Evolutionary conservation across 345 rosid species (phyloP).

Genomic region (Lepidium aucheri): DNA sequence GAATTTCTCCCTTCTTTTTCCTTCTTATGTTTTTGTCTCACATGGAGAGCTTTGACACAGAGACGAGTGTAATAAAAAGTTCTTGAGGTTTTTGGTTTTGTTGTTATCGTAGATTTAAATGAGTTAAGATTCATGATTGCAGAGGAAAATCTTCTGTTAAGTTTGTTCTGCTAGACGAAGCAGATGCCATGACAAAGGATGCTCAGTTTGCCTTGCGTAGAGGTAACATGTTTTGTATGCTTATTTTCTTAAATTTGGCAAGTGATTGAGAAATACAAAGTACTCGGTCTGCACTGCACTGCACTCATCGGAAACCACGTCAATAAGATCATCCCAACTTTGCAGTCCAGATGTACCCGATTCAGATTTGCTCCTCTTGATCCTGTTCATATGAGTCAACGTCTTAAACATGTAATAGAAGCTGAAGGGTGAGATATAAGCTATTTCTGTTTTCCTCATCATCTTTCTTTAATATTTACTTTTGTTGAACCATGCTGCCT

Average conservation of each 20-base stretch:
- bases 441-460: not conserved
- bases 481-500: not conserved
- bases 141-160: slow-evolving; percentile 72
- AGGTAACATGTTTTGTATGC: slow-evolving; percentile 36
- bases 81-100: slow-evolving; percentile 24
- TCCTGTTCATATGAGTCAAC: slow-evolving; percentile 53
- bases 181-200: slow-evolving; percentile 99
- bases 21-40: not conserved
- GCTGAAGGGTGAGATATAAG: slow-evolving; percentile 60
- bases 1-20: slow-evolving; percentile 21
- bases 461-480: not conserved
- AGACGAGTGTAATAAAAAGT: slow-evolving; percentile 5
- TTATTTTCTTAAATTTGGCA: slow-evolving; percentile 7
- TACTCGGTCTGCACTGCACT: slow-evolving; percentile 87
- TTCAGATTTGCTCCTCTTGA: slow-evolving; percentile 97
- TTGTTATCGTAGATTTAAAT: not conserved
- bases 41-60: slow-evolving; percentile 17
- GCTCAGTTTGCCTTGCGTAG: slow-evolving; percentile 97
- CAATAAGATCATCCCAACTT: slow-evolving; percentile 94
- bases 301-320: slow-evolving; percentile 93
- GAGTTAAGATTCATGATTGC: not conserved
- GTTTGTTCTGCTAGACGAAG: slow-evolving; percentile 88
- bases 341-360: slow-evolving; percentile 95
- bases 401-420: slow-evolving; percentile 73
- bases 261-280: slow-evolving; percentile 97